A percentile compares a stretch with the other conserved stretches of the same genome.
phyloP scores from a whole-genome alignment of 805 yeast genomes.

The Saturnispora ahearnii region DNA sequence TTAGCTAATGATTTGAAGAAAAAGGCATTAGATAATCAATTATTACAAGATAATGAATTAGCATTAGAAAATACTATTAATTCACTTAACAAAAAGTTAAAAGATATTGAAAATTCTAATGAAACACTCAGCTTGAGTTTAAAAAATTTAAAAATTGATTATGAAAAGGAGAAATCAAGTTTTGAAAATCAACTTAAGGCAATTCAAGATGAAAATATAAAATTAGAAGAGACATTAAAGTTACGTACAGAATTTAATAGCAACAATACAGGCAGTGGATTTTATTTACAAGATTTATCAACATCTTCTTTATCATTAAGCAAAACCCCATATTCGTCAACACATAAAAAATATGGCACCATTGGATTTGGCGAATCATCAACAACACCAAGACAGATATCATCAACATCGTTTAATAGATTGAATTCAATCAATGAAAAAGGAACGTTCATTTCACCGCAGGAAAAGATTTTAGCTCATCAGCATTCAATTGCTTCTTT shows the following conservation, averaged over 20 bases:
- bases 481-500: slow-evolving; percentile 14
- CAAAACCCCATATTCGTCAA: slow-evolving; percentile 20
- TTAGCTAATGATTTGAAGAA: slow-evolving; percentile 31
- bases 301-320: slow-evolving; percentile 19
- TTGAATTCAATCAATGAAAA: slow-evolving; percentile 8
- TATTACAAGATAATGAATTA: slow-evolving; percentile 19
- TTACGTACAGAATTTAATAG: slow-evolving; percentile 8
- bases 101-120: slow-evolving; percentile 18
- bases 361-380: slow-evolving; percentile 42
- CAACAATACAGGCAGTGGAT: slow-evolving; percentile 4
- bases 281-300: slow-evolving; percentile 27
- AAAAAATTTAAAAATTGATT: slow-evolving; percentile 20
- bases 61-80: slow-evolving; percentile 20
- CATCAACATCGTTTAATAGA: slow-evolving; percentile 10
- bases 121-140: slow-evolving; percentile 17
- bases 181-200: slow-evolving; percentile 21
- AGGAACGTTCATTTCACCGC: slow-evolving; percentile 9
- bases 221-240: slow-evolving; percentile 13
- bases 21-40: slow-evolving; percentile 22
- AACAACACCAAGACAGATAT: slow-evolving; percentile 31
- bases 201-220: slow-evolving; percentile 24
- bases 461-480: slow-evolving; percentile 15
- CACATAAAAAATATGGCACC: slow-evolving; percentile 16
- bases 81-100: slow-evolving; percentile 13
- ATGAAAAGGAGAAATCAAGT: slow-evolving; percentile 19